Percentiles rank a stretch among this genome's conserved stretches.
phyloP scores from a whole-genome alignment of 2,329 filamentous ascomycete genomes.

The Pseudogymnoascus sp. region DNA sequence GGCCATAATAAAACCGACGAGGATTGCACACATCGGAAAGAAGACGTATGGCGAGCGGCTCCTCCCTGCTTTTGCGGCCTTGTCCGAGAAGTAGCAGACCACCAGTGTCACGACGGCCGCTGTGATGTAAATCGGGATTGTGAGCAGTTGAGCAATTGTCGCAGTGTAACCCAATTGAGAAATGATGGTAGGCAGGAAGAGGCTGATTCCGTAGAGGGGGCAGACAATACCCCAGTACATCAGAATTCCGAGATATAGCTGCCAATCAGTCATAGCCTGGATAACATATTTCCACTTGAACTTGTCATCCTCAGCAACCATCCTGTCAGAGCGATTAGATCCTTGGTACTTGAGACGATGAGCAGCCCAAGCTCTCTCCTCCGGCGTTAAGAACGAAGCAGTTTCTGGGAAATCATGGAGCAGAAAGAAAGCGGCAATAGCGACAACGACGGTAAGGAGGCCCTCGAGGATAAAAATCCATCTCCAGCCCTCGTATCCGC shows the following conservation, averaged over 20 bases:
- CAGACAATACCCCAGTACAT: conserved; percentile 58
- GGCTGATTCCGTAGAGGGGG: conserved; percentile 37
- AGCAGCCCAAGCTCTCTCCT: conserved; percentile 30
- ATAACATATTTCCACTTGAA: conserved; percentile 32
- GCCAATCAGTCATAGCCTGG: conserved; percentile 42
- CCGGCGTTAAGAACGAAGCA: conserved; percentile 36
- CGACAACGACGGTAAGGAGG: conserved; percentile 35
- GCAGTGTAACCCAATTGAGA: conserved; percentile 44
- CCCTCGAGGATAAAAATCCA: conserved; percentile 54
- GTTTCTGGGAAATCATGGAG: conserved; percentile 42
- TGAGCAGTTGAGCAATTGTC: conserved; percentile 34
- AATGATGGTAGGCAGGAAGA: conserved; percentile 39
- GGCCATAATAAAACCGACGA: conserved; percentile 52
- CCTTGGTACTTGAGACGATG: conserved; percentile 24
- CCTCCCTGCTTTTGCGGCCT: conserved; percentile 36
- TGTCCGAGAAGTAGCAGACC: conserved; percentile 51
- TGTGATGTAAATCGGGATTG: conserved; percentile 52
- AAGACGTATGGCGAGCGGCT: conserved; percentile 49
- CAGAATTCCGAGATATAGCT: conserved; percentile 34
- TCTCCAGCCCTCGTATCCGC: conserved; percentile 40
- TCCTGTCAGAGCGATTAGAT: conserved; percentile 25
- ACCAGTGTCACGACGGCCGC: conserved; percentile 54
- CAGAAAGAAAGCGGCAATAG: conserved; percentile 36
- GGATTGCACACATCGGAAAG: conserved; percentile 45
- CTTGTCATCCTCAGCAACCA: conserved; percentile 24